A percentile compares a stretch with the other conserved stretches of the same genome.
These are phyloP conservation scores for Macrolepiota fuliginosa DNA, from an alignment of 768 basidiomycete species.

Conservation along the genomic window DNA sequence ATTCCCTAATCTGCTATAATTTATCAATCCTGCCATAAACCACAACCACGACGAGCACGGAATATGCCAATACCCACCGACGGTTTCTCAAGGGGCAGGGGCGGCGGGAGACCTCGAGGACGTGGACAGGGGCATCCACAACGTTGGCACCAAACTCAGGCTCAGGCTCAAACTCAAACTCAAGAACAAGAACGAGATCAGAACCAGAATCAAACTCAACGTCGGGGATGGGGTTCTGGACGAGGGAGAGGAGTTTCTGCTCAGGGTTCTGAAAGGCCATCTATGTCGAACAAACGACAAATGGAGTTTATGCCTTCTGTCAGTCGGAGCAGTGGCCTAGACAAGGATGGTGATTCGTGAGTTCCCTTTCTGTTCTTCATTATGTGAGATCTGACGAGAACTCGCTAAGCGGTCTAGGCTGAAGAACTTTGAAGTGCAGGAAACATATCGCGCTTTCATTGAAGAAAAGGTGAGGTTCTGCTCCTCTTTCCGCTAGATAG, in stretches of 20 bases:
- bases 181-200: not conserved
- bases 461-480: constrained; percentile 52
- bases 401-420: constrained; percentile 43
- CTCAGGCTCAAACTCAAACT: not conserved
- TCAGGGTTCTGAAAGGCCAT: not conserved
- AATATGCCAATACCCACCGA: not conserved
- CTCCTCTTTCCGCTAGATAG: not conserved
- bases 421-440: constrained; percentile 56
- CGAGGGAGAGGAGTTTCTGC: constrained; percentile 8
- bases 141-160: not conserved
- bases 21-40: not conserved
- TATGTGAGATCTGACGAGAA: constrained; percentile 24
- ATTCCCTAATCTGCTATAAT: too few relatives aligned
- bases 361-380: constrained; percentile 23
- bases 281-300: constrained; percentile 23
- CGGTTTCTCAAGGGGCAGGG: not conserved
- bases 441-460: constrained; percentile 66
- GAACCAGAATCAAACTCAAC: not conserved
- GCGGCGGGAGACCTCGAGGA: not conserved
- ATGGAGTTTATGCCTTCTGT: constrained; percentile 73
- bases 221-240: constrained; percentile 14
- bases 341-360: constrained; percentile 75
- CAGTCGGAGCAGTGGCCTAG: constrained; percentile 74
- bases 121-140: not conserved
- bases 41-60: not conserved